A percentile compares a stretch with the other conserved stretches of the same genome.
Evolutionary conservation across 176 grass and related monocot species (phyloP).

Genomic region (Areca catechu): DNA sequence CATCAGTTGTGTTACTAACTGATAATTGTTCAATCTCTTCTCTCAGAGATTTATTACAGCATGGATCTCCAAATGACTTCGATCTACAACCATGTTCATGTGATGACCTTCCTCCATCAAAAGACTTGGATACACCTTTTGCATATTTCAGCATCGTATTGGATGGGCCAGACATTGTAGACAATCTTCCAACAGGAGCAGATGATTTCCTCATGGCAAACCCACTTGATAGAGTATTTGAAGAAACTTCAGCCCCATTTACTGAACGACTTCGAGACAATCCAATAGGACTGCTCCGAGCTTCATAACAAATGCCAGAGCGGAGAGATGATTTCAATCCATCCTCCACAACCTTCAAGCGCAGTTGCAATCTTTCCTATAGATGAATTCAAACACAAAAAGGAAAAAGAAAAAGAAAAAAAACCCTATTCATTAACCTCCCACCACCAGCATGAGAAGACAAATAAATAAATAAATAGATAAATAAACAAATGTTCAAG

Average conservation of each 20-base stretch:
- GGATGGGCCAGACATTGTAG: neutral
- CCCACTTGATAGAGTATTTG: conserved; percentile 1
- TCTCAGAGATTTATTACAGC: neutral
- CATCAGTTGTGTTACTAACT: neutral
- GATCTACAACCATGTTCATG: conserved; percentile 5
- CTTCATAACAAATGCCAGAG: conserved; percentile 12
- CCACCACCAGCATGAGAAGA: neutral
- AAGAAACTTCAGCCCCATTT: conserved; percentile 15
- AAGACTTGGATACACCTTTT: conserved; percentile 11
- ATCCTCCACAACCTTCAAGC: conserved; percentile 22
- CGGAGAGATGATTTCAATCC: conserved; percentile 23
- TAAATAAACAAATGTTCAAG: neutral
- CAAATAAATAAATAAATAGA: neutral
- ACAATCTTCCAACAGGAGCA: conserved; percentile 17
- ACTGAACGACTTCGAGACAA: conserved; percentile 15
- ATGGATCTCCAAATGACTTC: conserved; percentile 8
- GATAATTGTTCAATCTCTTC: conserved; percentile 19
- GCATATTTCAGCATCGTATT: conserved; percentile 4
- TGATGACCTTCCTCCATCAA: conserved; percentile 4
- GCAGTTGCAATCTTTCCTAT: conserved; percentile 22
- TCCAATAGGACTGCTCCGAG: neutral
- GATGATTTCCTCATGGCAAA: conserved; percentile 2
- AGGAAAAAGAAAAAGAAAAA: no score
- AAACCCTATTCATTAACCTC: no score
- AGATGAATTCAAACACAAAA: neutral